Percentiles rank a stretch among this genome's conserved stretches.
phyloP scores from a whole-genome alignment of 129 eudicot species.

The Saussurea involucrata region DNA sequence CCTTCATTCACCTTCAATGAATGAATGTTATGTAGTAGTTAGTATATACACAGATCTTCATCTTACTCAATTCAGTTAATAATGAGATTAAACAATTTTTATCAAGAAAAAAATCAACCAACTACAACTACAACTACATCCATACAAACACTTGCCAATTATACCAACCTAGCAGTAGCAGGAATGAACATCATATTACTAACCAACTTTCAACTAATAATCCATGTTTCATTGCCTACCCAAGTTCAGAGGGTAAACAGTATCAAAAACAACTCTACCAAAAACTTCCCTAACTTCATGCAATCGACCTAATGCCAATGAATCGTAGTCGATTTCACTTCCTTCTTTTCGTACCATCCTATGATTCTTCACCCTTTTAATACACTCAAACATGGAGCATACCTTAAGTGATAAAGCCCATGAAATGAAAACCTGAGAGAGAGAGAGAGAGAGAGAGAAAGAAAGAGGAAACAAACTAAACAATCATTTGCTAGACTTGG shows the following conservation, averaged over 20 bases:
- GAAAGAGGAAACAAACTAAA: not conserved
- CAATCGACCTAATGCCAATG: constrained; percentile 63
- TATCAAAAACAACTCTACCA: constrained; percentile 84
- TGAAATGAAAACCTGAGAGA: constrained; percentile 54
- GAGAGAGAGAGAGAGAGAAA: not conserved
- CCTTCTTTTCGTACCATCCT: constrained; percentile 51
- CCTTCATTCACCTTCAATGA: no score
- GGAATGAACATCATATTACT: not conserved
- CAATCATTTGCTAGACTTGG: not conserved
- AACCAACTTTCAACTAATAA: not conserved
- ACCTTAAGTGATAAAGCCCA: constrained; percentile 40
- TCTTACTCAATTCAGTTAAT: not conserved
- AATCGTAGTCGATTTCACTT: constrained; percentile 56
- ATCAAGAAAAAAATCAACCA: no score
- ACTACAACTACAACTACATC: not conserved
- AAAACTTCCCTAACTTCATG: constrained; percentile 68
- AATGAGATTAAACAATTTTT: no score
- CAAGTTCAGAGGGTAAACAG: constrained; percentile 46
- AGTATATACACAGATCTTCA: no score
- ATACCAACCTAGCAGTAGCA: no score
- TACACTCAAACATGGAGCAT: constrained; percentile 42
- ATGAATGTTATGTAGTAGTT: no score
- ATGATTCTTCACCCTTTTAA: constrained; percentile 40
- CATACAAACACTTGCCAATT: not conserved
- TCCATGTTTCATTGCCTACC: not conserved